Base-by-base conservation (phyloP, 495 filamentous ascomycete species). In the Choiromyces venosus region DNA sequence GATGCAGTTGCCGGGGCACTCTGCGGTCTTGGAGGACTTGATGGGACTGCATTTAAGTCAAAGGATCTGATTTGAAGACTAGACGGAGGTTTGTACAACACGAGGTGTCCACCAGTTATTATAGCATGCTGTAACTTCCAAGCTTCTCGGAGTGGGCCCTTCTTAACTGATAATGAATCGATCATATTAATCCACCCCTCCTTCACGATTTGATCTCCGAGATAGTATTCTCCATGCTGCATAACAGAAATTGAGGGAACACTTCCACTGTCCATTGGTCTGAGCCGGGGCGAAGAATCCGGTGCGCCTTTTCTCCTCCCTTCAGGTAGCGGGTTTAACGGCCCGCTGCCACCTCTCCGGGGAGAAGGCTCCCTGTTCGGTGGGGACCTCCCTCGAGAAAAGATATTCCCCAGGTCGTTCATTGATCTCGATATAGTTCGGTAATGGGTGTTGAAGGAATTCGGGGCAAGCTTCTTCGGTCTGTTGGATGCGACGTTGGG, bases 381-480 rank as follows among this genome's bases (percentile, higher is more conserved):
- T n/a, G 80, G 80, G 36, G 80, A 81, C 35, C 80, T 68, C 40
- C 80, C 80, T 19, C 80, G 79, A 14, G 79, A 79, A 66, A 81
- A 81, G 39, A 81, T 81, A 36, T 81, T 81, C 29, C 80, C 80
- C 16, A 81, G 67, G 68, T 81, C 80, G 37, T 81, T 81, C 80
- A 81, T 81, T 46, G 80, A 81, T 70, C 80, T 73, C 35, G 80
- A 81, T 56, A 81, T 81, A 44, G 73, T 81, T 37, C 80, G 74
- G 67, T 81, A 81, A 67, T 81, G 80, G 8, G 76, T 75, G 65
- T 81, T 81, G 67, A 81, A 81, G 19, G 80, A 74, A 52, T 76
- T 79, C 44, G 80, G 79, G 7, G 80, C 74, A 38, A 81, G 76
- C 68, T 81, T 81, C 74, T 81, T 81, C 35, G 79, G 78, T 61